Percentiles rank a stretch among this genome's conserved stretches.
Evolutionary conservation across 129 eudicot genomes (phyloP).

Genomic region (Helichrysum umbraculigerum): DNA sequence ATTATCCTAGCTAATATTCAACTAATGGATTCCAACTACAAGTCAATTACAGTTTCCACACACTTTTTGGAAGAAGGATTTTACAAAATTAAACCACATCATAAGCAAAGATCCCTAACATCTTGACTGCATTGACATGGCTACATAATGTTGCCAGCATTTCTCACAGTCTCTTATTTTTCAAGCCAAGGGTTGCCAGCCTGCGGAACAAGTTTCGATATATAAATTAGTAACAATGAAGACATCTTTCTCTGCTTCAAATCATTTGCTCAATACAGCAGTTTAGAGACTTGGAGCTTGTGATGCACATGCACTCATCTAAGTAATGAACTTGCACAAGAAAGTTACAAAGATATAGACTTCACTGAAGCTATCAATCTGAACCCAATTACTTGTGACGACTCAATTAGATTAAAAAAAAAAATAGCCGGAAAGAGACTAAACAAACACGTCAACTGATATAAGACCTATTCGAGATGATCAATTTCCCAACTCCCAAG

Average conservation of each 20-base stretch:
- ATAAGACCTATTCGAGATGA: no score
- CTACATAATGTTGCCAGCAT: conserved; percentile 14
- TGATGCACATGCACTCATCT: not conserved
- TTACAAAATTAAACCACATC: conserved; percentile 27
- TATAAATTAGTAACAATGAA: not conserved
- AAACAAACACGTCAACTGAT: not conserved
- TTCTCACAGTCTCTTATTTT: conserved; percentile 13
- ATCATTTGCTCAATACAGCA: not conserved
- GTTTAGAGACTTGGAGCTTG: not conserved
- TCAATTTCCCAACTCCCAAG: no score
- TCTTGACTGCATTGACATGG: conserved; percentile 33
- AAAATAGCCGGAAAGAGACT: not conserved
- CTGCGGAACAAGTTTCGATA: conserved; percentile 26
- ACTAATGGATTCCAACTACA: conserved; percentile 15
- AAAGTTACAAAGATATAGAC: not conserved
- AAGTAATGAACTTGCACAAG: not conserved
- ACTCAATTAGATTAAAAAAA: not conserved
- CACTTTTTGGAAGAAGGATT: not conserved
- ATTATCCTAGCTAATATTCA: not conserved
- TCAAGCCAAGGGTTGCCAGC: conserved; percentile 22
- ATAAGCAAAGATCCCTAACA: conserved; percentile 13
- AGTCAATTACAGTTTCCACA: conserved; percentile 6
- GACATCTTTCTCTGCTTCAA: not conserved
- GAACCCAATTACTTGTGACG: not conserved
- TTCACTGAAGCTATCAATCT: not conserved